These are phyloP conservation scores for Chlamydomonas schloesseri DNA, from an alignment of 139 green algal genomes.

Conservation along the genomic window DNA sequence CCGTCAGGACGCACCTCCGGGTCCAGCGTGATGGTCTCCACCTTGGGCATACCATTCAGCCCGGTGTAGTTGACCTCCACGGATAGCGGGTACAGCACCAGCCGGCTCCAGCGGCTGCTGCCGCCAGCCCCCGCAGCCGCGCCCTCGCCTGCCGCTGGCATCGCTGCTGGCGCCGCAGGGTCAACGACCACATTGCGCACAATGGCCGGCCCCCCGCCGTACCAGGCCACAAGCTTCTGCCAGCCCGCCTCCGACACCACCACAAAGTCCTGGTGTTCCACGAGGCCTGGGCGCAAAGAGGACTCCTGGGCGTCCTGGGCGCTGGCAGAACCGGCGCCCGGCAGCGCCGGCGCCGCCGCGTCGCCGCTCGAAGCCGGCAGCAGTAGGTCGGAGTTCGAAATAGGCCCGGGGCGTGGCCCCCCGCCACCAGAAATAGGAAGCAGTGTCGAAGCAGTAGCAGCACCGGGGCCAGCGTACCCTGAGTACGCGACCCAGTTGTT, in stretches of 20 bases:
- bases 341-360: not conserved
- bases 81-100: slow-evolving; percentile 53
- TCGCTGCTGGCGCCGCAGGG: too few species aligned
- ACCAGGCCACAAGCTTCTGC: slow-evolving; percentile 65
- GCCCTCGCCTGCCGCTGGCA: not conserved
- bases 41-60: not conserved
- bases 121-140: not conserved
- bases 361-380: not conserved
- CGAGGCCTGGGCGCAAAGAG: not conserved
- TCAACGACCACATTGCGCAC: slow-evolving; percentile 9
- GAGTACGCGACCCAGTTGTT: slow-evolving; percentile 28
- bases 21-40: not conserved
- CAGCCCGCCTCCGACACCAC: slow-evolving; percentile 58
- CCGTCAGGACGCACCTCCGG: slow-evolving; percentile 27
- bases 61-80: slow-evolving; percentile 48
- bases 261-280: slow-evolving; percentile 60
- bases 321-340: not conserved
- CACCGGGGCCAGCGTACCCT: not conserved
- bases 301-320: not conserved
- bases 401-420: slow-evolving; percentile 47
- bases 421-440: not conserved
- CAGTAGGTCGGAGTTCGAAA: slow-evolving; percentile 60
- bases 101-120: slow-evolving; percentile 18
- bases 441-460: not conserved
- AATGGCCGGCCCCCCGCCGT: slow-evolving; percentile 65